Evolutionary conservation across 768 basidiomycete genomes (phyloP).

Genomic region (Mycena belliarum): DNA sequence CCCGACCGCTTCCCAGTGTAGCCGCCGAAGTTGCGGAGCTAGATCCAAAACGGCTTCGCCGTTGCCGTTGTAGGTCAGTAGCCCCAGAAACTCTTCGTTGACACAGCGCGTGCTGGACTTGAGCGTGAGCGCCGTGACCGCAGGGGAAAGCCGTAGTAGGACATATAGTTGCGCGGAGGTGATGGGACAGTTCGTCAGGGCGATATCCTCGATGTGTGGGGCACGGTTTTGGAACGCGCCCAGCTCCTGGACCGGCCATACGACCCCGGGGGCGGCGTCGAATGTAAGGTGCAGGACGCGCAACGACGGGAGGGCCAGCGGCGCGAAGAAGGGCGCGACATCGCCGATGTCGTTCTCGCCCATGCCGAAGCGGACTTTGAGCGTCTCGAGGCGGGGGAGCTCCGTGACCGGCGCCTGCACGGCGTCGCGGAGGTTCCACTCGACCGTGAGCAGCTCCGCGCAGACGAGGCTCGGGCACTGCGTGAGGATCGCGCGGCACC

Average conservation of each 20-base stretch:
- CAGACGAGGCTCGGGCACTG: not conserved
- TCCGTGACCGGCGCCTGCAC: not conserved
- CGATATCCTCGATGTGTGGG: not conserved
- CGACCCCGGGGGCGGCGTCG: not conserved
- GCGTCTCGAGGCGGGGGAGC: not conserved
- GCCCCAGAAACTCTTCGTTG: not conserved
- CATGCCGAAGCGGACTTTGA: not conserved
- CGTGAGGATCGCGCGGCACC: not conserved
- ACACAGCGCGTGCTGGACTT: not conserved
- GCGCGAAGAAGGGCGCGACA: not conserved
- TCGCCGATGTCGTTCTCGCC: not conserved
- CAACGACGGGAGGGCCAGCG: not conserved
- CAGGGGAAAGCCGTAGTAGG: not conserved
- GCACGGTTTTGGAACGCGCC: not conserved
- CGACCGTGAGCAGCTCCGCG: not conserved
- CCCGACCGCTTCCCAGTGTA: not conserved
- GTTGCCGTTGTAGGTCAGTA: not conserved
- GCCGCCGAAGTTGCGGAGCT: not conserved
- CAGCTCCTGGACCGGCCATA: not conserved
- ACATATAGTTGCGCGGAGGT: not conserved
- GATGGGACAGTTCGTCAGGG: not conserved
- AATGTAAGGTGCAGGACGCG: not conserved
- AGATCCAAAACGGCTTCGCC: not conserved
- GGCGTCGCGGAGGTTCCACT: not conserved
- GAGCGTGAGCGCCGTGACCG: not conserved